Percentiles rank a stretch among this genome's conserved stretches.
phyloP scores from a whole-genome alignment of 108 stramenopile species.

The Chaetoceros muelleri region DNA sequence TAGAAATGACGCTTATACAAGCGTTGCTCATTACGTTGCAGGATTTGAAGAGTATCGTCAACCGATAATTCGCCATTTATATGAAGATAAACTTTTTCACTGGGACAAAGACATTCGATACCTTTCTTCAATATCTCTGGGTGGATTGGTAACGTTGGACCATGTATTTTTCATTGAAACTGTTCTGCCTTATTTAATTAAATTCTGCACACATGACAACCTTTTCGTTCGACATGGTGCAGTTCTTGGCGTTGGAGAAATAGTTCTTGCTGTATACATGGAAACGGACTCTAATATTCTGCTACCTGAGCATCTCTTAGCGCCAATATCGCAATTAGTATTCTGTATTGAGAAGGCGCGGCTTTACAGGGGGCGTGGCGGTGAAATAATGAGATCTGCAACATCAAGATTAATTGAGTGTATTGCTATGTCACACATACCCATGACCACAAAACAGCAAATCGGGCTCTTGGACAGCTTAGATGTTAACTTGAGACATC shows the following conservation, averaged over 20 bases:
- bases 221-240: constrained; percentile 79
- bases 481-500: constrained; percentile 87
- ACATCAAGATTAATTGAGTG: constrained; percentile 89
- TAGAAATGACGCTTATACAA: constrained; percentile 69
- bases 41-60: constrained; percentile 71
- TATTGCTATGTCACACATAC: constrained; percentile 56
- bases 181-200: constrained; percentile 65
- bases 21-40: constrained; percentile 63
- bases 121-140: constrained; percentile 68
- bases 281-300: constrained; percentile 9
- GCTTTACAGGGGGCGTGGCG: constrained; percentile 94
- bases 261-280: constrained; percentile 56
- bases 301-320: constrained; percentile 9
- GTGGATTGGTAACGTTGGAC: constrained; percentile 45
- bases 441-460: constrained; percentile 65
- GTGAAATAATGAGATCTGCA: constrained; percentile 89
- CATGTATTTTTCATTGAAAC: constrained; percentile 27
- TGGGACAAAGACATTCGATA: constrained; percentile 85
- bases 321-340: constrained; percentile 52
- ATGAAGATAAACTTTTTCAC: constrained; percentile 67
- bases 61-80: constrained; percentile 70
- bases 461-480: constrained; percentile 84
- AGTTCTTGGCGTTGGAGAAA: constrained; percentile 73
- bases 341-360: constrained; percentile 83
- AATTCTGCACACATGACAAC: constrained; percentile 46